These are phyloP conservation scores for Maudiozyma humilis DNA, from an alignment of 1,139 yeast species.

Conservation along the genomic window DNA sequence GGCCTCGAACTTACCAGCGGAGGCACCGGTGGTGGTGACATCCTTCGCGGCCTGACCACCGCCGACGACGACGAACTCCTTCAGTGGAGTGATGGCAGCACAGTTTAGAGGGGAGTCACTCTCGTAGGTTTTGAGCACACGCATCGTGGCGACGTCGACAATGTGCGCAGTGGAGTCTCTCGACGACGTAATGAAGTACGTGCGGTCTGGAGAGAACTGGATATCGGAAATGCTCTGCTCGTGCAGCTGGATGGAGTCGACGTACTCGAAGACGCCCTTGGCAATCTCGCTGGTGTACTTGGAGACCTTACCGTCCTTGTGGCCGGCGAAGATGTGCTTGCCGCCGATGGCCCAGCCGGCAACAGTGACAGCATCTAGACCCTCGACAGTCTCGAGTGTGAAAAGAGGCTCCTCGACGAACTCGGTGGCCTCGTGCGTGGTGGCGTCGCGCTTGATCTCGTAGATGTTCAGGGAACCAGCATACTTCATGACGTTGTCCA, in stretches of 20 bases:
- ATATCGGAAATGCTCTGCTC: slow-evolving; percentile 76
- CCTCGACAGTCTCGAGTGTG: slow-evolving; percentile 55
- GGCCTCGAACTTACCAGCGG: slow-evolving; percentile 96
- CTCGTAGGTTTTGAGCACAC: slow-evolving; percentile 63
- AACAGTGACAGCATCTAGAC: slow-evolving; percentile 54
- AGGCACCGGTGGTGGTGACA: slow-evolving; percentile 89
- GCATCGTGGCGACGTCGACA: slow-evolving; percentile 68
- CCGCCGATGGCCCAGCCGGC: slow-evolving; percentile 85
- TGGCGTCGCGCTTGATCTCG: slow-evolving; percentile 45
- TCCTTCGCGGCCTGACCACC: slow-evolving; percentile 99
- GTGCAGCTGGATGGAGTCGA: slow-evolving; percentile 56
- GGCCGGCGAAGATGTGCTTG: slow-evolving; percentile 73
- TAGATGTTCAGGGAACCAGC: slow-evolving; percentile 69
- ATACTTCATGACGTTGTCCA: slow-evolving; percentile 91
- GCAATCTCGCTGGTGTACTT: slow-evolving; percentile 53
- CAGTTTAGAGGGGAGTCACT: slow-evolving; percentile 95
- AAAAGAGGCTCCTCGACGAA: slow-evolving; percentile 46
- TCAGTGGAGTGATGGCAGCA: slow-evolving; percentile 86
- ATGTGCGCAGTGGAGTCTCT: slow-evolving; percentile 86
- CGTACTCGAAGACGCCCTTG: slow-evolving; percentile 54
- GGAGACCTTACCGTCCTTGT: slow-evolving; percentile 75
- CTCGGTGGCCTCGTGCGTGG: slow-evolving; percentile 30
- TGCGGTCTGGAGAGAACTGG: slow-evolving; percentile 79
- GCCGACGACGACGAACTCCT: slow-evolving; percentile 87
- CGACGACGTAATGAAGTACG: slow-evolving; percentile 87